Base-by-base conservation (phyloP, 192 early-diverging fungal species). In the Ambispora gerdemannii region DNA sequence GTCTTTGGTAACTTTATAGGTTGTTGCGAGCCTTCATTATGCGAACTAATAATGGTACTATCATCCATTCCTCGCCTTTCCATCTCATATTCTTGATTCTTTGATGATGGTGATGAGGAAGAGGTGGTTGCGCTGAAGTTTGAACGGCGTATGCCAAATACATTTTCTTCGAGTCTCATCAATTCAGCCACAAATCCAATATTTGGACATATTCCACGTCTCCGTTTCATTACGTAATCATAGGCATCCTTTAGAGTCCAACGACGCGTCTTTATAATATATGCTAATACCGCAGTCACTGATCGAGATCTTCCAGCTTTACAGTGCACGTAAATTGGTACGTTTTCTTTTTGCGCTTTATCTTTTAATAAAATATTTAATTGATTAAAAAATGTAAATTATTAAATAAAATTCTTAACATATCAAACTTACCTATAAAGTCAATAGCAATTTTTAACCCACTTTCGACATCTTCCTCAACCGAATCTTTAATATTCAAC, bases 221-320 rank as follows among this genome's bases (percentile, higher is more conserved):
- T 71, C 1, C 79, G 76, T 24, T 83, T 77, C 31, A 85, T 78
- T 8, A 92, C 86, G 67, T 84, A 84, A 30, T 86, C 80, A 58
- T 90, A 90, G 10, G 91, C 89, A 22, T 80, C 81, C 63, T 80
- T 80, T 10, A 92, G 68, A 1, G 86, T 78, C 87, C 89, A 88
- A 10, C 81, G 74, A 51, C 87, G 74, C 27, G 79, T 72, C 15
- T 80, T 67, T 27, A 92, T 84, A 35, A 92, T 67, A 67, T 89
- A 91, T 0, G 84, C 91, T 34, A 92, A 80, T 25, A 89, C 89
- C 8, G 81, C 87, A 6, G 89, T 87, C 2, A 85, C 89, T 4
- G 88, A 90, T 17, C 91, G 81, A n/a, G 88, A 90, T 63, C 86
- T 83, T 28, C 91, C 91, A 25, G 91, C 91, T 63, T 86, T 86